Evolutionary conservation across 1,284 basidiomycete genomes (phyloP).

Genomic region (Lentinus polychrous): DNA sequence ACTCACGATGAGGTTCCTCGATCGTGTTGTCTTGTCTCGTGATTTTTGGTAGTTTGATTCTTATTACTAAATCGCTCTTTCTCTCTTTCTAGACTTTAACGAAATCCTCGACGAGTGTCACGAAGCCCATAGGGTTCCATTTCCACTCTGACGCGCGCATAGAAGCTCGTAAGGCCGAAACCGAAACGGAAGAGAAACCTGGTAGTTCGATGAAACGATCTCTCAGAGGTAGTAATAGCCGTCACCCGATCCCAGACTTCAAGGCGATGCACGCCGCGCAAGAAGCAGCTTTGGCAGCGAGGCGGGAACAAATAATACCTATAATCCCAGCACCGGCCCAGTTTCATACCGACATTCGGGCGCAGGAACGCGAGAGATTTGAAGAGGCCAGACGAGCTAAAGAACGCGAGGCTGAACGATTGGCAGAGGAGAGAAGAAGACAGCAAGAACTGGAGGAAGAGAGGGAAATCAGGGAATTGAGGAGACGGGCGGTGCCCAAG

Average conservation of each 20-base stretch:
- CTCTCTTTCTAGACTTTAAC: constrained; percentile 18
- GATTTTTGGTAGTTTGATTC: background rate
- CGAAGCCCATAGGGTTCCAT: constrained; percentile 42
- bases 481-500: constrained; percentile 56
- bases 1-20: background rate
- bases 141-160: constrained; percentile 41
- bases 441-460: constrained; percentile 48
- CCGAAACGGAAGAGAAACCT: constrained; percentile 1
- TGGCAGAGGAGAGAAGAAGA: constrained; percentile 34
- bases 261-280: constrained; percentile 46
- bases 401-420: constrained; percentile 42
- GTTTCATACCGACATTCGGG: constrained; percentile 48
- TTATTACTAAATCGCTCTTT: background rate
- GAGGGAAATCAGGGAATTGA: constrained; percentile 46
- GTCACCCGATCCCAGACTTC: constrained; percentile 42
- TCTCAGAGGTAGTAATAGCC: constrained; percentile 2
- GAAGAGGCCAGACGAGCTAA: constrained; percentile 49
- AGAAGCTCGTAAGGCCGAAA: constrained; percentile 29
- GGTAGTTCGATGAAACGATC: constrained; percentile 3
- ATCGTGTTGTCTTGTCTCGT: background rate
- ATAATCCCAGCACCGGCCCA: constrained; percentile 39
- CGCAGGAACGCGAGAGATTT: constrained; percentile 55
- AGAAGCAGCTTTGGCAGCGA: constrained; percentile 32
- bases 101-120: constrained; percentile 32
- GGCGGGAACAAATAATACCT: constrained; percentile 40